Evolutionary conservation across 176 grass and related monocot genomes (phyloP).

Genomic region (Puccinellia tenuiflora): DNA sequence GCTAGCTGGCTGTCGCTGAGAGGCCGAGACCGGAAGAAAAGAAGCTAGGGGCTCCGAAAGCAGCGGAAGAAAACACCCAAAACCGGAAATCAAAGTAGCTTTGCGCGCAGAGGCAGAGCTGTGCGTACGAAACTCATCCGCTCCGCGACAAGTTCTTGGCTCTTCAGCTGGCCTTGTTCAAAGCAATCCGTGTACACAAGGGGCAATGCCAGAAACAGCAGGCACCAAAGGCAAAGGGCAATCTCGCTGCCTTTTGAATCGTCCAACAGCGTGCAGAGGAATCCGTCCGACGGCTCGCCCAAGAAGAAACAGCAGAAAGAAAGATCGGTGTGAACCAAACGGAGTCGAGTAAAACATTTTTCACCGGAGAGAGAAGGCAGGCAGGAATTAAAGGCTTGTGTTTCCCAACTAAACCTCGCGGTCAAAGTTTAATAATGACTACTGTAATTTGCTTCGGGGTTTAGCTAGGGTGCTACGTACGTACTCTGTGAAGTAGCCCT

Average conservation of each 20-base stretch:
- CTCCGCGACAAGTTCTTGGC: not conserved
- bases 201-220: not conserved
- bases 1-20: not conserved
- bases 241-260: not conserved
- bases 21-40: not conserved
- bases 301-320: not conserved
- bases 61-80: not conserved
- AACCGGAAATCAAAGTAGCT: not conserved
- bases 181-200: not conserved
- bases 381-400: too few relatives aligned
- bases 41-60: not conserved
- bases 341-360: too few relatives aligned
- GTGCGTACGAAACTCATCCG: not conserved
- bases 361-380: too few relatives aligned
- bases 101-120: not conserved
- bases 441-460: constrained; percentile 3
- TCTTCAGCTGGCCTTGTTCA: not conserved
- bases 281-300: not conserved
- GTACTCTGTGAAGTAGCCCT: constrained; percentile 65
- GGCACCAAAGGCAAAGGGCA: not conserved
- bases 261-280: not conserved
- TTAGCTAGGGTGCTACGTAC: constrained; percentile 38
- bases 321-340: too few relatives aligned
- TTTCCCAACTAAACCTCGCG: not conserved
- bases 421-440: not conserved